Base-by-base conservation (phyloP, 2,329 filamentous ascomycete species). In the Fusarium sp. region DNA sequence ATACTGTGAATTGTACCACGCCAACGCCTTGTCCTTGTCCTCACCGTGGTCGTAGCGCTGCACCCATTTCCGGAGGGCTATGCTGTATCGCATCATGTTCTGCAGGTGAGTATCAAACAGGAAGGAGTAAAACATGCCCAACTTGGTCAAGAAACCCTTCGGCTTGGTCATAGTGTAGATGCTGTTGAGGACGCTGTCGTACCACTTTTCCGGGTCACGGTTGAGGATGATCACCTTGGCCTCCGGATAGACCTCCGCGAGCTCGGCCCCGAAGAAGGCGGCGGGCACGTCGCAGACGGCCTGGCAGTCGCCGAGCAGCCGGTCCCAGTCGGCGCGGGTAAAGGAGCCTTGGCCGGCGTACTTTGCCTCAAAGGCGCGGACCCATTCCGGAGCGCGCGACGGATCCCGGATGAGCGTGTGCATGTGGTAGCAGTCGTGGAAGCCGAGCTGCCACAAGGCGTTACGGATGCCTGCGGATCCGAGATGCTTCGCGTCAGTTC, bases 251-350 rank as follows among this genome's bases (percentile, higher is more conserved):
- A 68, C 43, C 31, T 73, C 75, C 31, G 81, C 79, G 11, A 82
- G 73, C 53, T 82, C 80, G 55, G 75, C 61, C 51, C 77, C 78
- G 70, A 82, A 80, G 72, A 90, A 91, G 39, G 87, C 82, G 1
- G 89, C 80, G 2, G 91, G 89, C 15, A 89, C 76, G 48, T 87
- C 87, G 60, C 85, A 84, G 9, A 86, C 88, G 23, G 84, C 85
- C n/a, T 88, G 83, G 70, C 78, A 83, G 27, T 80, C 73, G 47
- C 81, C 82, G 50, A 86, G 80, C 7, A 86, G 75, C 60, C 78
- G 77, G 74, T 87, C 84, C 78, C 83, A 86, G 65, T 85, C 82
- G 16, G 76, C 70, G 44, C 77, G 79, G n/a, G 72, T 75, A 56
- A 81, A 78, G 27, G 73, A 50, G 10, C 73, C 77, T 28, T 73